These are phyloP conservation scores for Ophiostoma triangulosporum DNA, from an alignment of 2,329 filamentous ascomycete genomes.

Conservation along the genomic window DNA sequence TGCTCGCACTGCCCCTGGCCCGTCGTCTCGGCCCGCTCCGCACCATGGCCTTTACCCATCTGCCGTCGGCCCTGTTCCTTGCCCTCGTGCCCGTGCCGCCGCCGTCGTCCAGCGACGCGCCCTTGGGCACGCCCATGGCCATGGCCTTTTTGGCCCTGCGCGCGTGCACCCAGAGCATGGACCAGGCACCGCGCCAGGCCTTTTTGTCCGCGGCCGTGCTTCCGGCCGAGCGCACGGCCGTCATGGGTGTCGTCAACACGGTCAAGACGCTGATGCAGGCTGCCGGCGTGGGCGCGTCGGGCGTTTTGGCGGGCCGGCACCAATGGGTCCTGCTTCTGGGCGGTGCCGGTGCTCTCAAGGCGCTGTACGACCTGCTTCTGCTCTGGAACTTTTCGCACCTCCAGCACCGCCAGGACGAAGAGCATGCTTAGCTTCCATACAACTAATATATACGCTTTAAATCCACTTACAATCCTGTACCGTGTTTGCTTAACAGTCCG, in stretches of 20 bases:
- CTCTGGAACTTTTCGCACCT: conserved; percentile 22
- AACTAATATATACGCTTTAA: too few relatives aligned
- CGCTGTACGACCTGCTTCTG: conserved; percentile 13
- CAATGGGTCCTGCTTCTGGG: conserved; percentile 12
- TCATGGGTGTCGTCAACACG: conserved; percentile 58
- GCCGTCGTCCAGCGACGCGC: neutral
- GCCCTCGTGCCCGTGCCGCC: conserved; percentile 33
- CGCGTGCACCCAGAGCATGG: conserved; percentile 53
- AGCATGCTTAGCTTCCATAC: too few relatives aligned
- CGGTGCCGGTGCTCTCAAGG: conserved; percentile 13
- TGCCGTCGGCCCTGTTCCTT: conserved; percentile 54
- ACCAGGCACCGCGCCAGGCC: conserved; percentile 54
- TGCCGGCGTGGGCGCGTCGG: conserved; percentile 49
- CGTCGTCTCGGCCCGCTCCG: conserved; percentile 35
- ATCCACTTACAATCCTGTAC: too few relatives aligned
- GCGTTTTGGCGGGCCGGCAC: conserved; percentile 37
- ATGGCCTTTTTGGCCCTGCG: conserved; percentile 48
- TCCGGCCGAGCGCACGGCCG: conserved; percentile 52
- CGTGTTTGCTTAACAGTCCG: too few relatives aligned
- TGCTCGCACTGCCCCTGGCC: conserved; percentile 40
- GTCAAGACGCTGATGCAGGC: conserved; percentile 53
- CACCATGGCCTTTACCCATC: conserved; percentile 65
- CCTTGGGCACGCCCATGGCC: conserved; percentile 8
- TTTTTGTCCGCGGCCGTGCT: conserved; percentile 54
- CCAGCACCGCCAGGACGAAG: neutral